phyloP scores from a whole-genome alignment of 768 basidiomycete species.

The Suillus tomentosus region DNA sequence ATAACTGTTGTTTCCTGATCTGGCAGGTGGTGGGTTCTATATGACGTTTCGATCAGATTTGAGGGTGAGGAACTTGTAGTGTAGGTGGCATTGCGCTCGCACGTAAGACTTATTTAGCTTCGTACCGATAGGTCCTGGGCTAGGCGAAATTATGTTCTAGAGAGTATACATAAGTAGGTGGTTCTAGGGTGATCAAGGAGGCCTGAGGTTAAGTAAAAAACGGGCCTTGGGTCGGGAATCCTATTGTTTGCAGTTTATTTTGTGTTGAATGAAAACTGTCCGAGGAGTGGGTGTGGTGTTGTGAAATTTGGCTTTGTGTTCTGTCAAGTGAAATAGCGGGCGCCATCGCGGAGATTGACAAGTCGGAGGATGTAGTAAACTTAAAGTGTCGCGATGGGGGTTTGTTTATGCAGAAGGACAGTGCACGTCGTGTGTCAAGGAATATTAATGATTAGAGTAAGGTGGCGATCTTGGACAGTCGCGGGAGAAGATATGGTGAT shows the following conservation, averaged over 20 bases:
- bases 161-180: background rate
- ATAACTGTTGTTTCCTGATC: background rate
- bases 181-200: background rate
- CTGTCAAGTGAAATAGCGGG: constrained; percentile 7
- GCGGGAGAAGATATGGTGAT: background rate
- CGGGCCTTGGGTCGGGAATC: background rate
- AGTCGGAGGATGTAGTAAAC: constrained; percentile 1
- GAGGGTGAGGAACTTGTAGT: constrained; percentile 7
- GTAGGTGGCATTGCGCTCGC: constrained; percentile 5
- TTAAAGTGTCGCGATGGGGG: background rate
- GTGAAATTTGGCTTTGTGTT: background rate
- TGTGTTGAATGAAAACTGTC: background rate
- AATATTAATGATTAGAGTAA: background rate
- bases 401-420: no score
- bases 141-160: background rate
- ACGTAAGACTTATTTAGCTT: constrained; percentile 10
- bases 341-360: background rate
- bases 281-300: background rate
- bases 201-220: background rate
- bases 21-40: background rate
- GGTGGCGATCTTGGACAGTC: background rate
- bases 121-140: background rate
- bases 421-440: background rate
- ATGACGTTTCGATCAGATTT: constrained; percentile 8
- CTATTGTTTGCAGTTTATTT: background rate